Base-by-base conservation (phyloP, 169 alveolate species). In the Eimeria tenella region DNA sequence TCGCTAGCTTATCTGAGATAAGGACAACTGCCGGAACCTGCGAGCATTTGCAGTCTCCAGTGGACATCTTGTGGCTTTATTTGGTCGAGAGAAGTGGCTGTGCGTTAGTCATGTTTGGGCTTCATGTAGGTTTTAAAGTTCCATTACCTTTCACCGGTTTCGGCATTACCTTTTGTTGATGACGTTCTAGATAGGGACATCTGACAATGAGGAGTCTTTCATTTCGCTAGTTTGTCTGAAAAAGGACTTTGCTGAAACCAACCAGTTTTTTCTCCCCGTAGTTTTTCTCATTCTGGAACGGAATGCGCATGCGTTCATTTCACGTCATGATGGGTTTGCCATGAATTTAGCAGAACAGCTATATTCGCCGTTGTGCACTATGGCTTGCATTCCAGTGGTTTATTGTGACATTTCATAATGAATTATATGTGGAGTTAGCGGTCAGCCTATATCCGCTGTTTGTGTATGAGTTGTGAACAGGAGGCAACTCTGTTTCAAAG, bases 401-500 rank as follows among this genome's bases (percentile, higher is more conserved):
- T 42, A 4, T 13, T 70, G 79, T 70, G 74, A 25, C 74, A 23
- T 6, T 23, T 42, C 4, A 15, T 62, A n/a, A 15, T n/a, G 13
- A 62, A 15, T 62, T 62, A 4, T 62, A 0, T 62, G 49, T 21
- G 19, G 74, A 21, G 74, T 65, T 65, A 0, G 15, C 21, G 74
- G 19, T 15, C 21, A 31, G 49, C 15, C 11, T 65, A 31, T 56
- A 5, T 25, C 10, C 8, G 19, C 55, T 65, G 70, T 65, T 49
- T 53, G 53, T 10, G 68, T 49, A 21, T 4, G 23, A 6, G 9
- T 68, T 31, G 13, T 19, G 23, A 9, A 10, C 68, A 95, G 96
- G 96, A 95, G 95, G 84, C 95, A 31, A 95, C 97, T 92, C 87
- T 96, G 23, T 94, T 79, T 63, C 95, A 94, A 93, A 75, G 88